Evolutionary conservation across 331 rosid genomes (phyloP), one percentile per base, ranked within the genome.

Genomic region (Spiraea crenata): DNA sequence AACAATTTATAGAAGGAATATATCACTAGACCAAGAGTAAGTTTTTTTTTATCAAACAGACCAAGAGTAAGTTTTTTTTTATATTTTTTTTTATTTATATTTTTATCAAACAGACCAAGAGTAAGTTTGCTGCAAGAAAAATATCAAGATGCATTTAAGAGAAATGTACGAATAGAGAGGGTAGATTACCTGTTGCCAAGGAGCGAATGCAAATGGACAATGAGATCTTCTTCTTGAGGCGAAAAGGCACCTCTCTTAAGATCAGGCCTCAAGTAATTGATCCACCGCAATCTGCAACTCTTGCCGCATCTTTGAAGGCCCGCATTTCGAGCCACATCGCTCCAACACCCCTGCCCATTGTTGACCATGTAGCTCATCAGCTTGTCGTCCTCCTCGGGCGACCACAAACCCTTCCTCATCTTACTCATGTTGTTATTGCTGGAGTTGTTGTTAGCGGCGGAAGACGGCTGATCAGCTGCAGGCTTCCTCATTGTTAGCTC

Each of bases 331-430:
- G 98, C 98, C 20, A 93, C 96, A 10, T 93, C 98, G 11, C 91
- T 85, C 97, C 97, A 93, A 60, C 98, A 93, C 20, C 98, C 97
- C 73, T 85, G 97, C 20, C 95, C 98, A 70, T 87, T 89, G 81
- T 77, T 93, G 35, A 84, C 55, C 96, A 93, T 90, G 65, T 88
- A 90, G 47, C 72, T 89, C 87, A 85, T 83, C 34, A 93, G 85
- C 73, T 85, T 93, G n/a, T 93, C 96, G 42, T 93, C 98, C 77
- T 93, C 98, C 60, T 93, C 98, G 1, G 98, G 96, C 10, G 98
- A 93, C 98, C 98, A 93, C 25, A 93, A 81, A 3, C 98, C 98
- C 75, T 90, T 93, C 55, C 97, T 82, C 5, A 90, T 84, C 88
- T 88, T 89, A 45, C 35, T 57, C 17, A 6, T 75, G 45, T 35